Conservation (phyloP, 2,329 filamentous ascomycete species). For the Colletotrichum simmondsii region DNA sequence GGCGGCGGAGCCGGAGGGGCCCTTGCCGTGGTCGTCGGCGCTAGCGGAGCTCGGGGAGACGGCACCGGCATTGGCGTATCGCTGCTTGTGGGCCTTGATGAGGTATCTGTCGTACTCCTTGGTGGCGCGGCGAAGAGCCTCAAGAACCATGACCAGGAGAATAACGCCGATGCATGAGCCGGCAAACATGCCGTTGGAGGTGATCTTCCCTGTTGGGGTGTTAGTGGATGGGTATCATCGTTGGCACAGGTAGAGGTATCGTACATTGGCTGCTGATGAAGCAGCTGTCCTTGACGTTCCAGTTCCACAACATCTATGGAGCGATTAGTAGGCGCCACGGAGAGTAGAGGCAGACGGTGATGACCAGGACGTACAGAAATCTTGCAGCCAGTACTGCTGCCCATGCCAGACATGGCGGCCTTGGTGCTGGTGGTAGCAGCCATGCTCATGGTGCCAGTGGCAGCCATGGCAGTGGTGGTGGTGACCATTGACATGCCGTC, state of each 20-base stretch:
- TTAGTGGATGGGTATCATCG: neutral
- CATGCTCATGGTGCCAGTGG: slow-evolving; percentile 29
- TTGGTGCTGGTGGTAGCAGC: slow-evolving; percentile 20
- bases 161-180: slow-evolving; percentile 83
- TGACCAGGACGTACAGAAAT: slow-evolving; percentile 49
- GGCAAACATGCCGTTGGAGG: slow-evolving; percentile 77
- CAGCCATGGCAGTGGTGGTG: slow-evolving; percentile 23
- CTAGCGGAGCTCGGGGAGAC: slow-evolving; percentile 18
- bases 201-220: slow-evolving; percentile 54
- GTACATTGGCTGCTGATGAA: slow-evolving; percentile 66
- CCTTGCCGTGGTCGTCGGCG: slow-evolving; percentile 8
- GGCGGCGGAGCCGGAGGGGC: neutral
- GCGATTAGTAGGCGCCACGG: slow-evolving; percentile 10
- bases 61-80: slow-evolving; percentile 34
- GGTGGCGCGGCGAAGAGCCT: slow-evolving; percentile 75
- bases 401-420: slow-evolving; percentile 37
- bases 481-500: slow-evolving; percentile 29
- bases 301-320: slow-evolving; percentile 82
- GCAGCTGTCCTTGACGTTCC: slow-evolving; percentile 77
- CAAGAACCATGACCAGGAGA: slow-evolving; percentile 77
- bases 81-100: slow-evolving; percentile 58
- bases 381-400: slow-evolving; percentile 47
- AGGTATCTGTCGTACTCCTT: slow-evolving; percentile 80
- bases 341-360: slow-evolving; percentile 14
- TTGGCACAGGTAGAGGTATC: neutral